Evolutionary conservation across 495 filamentous ascomycete species (phyloP).

Genomic region (Neurospora sp.): DNA sequence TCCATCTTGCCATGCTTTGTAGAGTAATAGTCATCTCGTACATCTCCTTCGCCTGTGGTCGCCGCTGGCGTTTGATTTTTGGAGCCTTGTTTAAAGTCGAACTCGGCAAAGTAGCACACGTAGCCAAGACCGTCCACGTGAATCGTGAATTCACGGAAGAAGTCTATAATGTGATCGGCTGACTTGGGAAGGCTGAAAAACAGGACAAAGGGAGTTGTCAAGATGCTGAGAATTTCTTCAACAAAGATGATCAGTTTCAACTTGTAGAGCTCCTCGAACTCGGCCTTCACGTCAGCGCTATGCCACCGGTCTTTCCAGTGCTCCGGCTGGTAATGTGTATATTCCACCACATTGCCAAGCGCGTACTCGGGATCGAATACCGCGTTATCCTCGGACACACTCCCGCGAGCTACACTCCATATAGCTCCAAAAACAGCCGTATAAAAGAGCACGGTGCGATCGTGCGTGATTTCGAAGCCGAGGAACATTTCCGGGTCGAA

Average conservation of each 20-base stretch:
- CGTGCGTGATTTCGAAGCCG: constrained; percentile 78
- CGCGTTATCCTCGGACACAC: constrained; percentile 73
- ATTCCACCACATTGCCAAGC: constrained; percentile 76
- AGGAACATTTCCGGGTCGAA: constrained; percentile 86
- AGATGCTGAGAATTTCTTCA: constrained; percentile 83
- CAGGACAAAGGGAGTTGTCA: constrained; percentile 83
- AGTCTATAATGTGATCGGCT: constrained; percentile 89
- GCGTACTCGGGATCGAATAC: constrained; percentile 91
- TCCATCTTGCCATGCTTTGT: constrained; percentile 97
- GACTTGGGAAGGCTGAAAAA: constrained; percentile 81
- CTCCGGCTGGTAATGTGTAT: constrained; percentile 79
- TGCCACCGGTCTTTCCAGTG: constrained; percentile 86
- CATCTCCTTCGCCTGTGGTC: constrained; percentile 35
- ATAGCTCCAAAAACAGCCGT: constrained; percentile 59
- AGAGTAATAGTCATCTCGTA: constrained; percentile 84
- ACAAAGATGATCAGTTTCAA: constrained; percentile 83
- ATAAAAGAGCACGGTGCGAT: constrained; percentile 77
- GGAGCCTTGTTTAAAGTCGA: constrained; percentile 82
- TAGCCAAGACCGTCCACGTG: constrained; percentile 94
- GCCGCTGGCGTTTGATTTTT: constrained; percentile 38
- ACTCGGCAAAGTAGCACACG: constrained; percentile 95
- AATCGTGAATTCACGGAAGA: constrained; percentile 94
- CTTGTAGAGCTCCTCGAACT: constrained; percentile 83
- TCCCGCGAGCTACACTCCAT: constrained; percentile 70
- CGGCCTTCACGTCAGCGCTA: constrained; percentile 70